Conservation (phyloP, 768 basidiomycete species). For the Russula abietina region DNA sequence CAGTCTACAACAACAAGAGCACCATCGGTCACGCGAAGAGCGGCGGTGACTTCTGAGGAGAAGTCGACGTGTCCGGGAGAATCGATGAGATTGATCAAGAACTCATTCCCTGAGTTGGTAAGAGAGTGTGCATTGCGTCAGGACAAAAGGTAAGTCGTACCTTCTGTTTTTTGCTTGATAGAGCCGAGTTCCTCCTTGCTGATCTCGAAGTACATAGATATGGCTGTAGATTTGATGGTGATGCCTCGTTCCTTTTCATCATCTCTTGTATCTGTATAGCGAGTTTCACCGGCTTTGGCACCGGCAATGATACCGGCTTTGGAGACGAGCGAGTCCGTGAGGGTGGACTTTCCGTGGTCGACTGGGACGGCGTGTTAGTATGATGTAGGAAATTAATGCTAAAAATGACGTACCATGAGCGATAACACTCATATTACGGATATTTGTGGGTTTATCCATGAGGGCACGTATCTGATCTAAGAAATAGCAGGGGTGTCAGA, state of each 20-base stretch:
- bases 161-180: conserved; percentile 92
- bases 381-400: conserved; percentile 25
- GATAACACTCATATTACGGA: conserved; percentile 93
- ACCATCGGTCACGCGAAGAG: conserved; percentile 99
- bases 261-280: conserved; percentile 94
- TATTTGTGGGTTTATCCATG: conserved; percentile 88
- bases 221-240: conserved; percentile 99
- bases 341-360: conserved; percentile 99
- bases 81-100: conserved; percentile 99
- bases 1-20: conserved; percentile 99
- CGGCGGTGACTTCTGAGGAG: conserved; percentile 99
- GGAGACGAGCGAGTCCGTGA: conserved; percentile 97
- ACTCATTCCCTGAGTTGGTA: conserved; percentile 64
- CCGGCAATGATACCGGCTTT: conserved; percentile 99
- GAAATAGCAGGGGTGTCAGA: conserved; percentile 28
- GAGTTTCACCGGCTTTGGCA: conserved; percentile 92
- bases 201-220: conserved; percentile 99
- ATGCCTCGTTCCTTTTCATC: conserved; percentile 99
- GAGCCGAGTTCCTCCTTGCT: conserved; percentile 77
- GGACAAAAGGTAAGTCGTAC: conserved; percentile 38
- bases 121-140: conserved; percentile 10
- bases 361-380: conserved; percentile 42
- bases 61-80: conserved; percentile 99
- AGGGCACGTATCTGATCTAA: conserved; percentile 80
- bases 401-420: conserved; percentile 63